These are phyloP conservation scores for Flaveria robusta DNA, from an alignment of 129 eudicot genomes.

Conservation along the genomic window DNA sequence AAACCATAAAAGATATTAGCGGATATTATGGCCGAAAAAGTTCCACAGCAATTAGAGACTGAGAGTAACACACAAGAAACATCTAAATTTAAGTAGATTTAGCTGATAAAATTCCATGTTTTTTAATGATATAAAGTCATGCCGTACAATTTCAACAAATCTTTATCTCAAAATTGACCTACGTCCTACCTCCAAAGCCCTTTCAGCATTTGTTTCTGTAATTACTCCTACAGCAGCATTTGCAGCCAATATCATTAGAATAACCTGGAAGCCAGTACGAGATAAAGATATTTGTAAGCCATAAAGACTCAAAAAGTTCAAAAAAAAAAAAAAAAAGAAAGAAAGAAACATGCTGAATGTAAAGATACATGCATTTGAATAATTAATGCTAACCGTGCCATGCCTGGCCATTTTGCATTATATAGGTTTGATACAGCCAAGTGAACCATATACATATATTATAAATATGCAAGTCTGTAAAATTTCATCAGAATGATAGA, in stretches of 20 bases:
- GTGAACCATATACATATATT: background rate
- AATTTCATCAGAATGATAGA: background rate
- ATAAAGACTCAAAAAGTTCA: background rate
- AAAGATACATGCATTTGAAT: background rate
- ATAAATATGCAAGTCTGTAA: background rate
- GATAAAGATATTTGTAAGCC: background rate
- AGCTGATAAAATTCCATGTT: background rate
- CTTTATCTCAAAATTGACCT: conserved; percentile 13
- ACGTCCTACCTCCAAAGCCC: conserved; percentile 98
- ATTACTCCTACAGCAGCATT: conserved; percentile 99
- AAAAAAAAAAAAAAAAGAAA: background rate
- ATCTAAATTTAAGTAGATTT: background rate
- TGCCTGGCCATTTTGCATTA: background rate
- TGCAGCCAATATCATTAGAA: conserved; percentile 95
- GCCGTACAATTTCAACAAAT: background rate
- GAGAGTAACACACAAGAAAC: conserved; percentile 10
- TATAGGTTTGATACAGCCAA: conserved; percentile 1
- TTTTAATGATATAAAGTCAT: background rate
- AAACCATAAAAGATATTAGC: background rate
- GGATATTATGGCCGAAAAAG: conserved; percentile 2
- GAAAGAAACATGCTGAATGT: background rate
- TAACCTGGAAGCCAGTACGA: conserved; percentile 54
- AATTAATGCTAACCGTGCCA: background rate
- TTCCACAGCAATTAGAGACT: background rate
- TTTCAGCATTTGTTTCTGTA: conserved; percentile 99